Conservation (phyloP, 2,329 filamentous ascomycete genomes). For the Chaetomiaceae sp. region DNA sequence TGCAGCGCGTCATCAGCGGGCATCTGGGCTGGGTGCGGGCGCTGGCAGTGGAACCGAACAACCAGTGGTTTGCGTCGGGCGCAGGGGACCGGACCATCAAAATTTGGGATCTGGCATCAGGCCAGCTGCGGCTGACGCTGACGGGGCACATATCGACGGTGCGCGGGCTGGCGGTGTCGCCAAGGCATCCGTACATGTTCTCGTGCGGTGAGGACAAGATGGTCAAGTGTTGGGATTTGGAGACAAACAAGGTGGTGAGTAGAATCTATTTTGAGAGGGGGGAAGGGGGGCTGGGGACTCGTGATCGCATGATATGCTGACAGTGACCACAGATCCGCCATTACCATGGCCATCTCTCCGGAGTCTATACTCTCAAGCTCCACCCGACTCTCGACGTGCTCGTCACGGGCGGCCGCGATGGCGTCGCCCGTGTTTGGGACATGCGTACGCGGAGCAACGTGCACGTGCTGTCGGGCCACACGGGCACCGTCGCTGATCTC, state of each 20-base stretch:
- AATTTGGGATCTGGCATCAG: slow-evolving; percentile 93
- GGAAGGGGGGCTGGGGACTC: too few species aligned
- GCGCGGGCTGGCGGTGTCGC: slow-evolving; percentile 84
- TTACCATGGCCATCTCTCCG: slow-evolving; percentile 94
- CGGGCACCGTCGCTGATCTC: slow-evolving; percentile 81
- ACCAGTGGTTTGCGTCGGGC: slow-evolving; percentile 95
- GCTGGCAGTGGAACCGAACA: slow-evolving; percentile 88
- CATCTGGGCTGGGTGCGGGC: slow-evolving; percentile 92
- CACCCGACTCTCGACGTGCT: slow-evolving; percentile 93
- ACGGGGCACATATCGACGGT: slow-evolving; percentile 95
- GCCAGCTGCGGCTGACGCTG: slow-evolving; percentile 76
- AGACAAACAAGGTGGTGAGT: slow-evolving; percentile 85
- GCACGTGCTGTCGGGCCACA: slow-evolving; percentile 88
- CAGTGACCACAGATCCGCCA: slow-evolving; percentile 66
- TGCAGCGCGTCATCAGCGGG: slow-evolving; percentile 95
- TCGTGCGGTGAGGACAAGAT: slow-evolving; percentile 99
- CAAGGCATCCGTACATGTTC: slow-evolving; percentile 92
- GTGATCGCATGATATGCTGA: too few species aligned
- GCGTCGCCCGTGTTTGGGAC: slow-evolving; percentile 94
- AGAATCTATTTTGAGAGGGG: neutral
- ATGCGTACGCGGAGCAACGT: slow-evolving; percentile 96
- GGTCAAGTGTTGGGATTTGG: slow-evolving; percentile 99
- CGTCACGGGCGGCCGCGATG: slow-evolving; percentile 90
- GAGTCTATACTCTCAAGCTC: slow-evolving; percentile 88
- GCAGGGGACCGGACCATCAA: slow-evolving; percentile 97